A percentile compares a stretch with the other conserved stretches of the same genome.
Evolutionary conservation across 306 rosid genomes (phyloP).

Genomic region (Prunus kanzakura): DNA sequence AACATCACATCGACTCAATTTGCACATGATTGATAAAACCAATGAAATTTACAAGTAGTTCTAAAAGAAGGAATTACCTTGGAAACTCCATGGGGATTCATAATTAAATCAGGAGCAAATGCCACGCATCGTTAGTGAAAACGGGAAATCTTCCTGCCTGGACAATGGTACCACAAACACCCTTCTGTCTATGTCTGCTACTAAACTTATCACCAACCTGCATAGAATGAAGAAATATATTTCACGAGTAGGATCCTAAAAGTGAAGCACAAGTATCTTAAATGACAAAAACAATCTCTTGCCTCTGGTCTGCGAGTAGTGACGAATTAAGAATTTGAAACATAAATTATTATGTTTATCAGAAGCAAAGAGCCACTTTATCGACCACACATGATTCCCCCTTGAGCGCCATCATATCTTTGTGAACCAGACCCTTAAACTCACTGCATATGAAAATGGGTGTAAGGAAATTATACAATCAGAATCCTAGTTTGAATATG

Average conservation of each 20-base stretch:
- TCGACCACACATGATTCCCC: conserved; percentile 77
- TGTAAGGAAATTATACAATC: conserved; percentile 5
- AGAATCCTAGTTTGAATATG: conserved; percentile 4
- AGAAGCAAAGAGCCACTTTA: conserved; percentile 71
- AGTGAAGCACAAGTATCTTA: too few species aligned
- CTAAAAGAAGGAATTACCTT: conserved; percentile 21
- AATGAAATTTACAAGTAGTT: too few species aligned
- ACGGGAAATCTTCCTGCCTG: conserved; percentile 94
- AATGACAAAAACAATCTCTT: too few species aligned
- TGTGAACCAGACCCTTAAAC: conserved; percentile 38
- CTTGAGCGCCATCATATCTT: conserved; percentile 61
- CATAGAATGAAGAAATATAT: too few species aligned
- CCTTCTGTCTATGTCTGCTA: conserved; percentile 99
- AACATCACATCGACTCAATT: too few species aligned
- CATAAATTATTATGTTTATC: conserved; percentile 67
- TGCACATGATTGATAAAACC: too few species aligned
- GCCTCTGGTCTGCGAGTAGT: conserved; percentile 89
- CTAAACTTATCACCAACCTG: conserved; percentile 94
- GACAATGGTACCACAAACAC: conserved; percentile 94
- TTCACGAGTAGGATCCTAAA: too few species aligned
- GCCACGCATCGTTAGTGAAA: conserved; percentile 96
- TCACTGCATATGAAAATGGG: conserved; percentile 47
- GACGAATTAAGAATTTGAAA: conserved; percentile 68
- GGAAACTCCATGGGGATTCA: conserved; percentile 99
- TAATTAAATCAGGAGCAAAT: conserved; percentile 94